phyloP scores from a whole-genome alignment of 2,329 filamentous ascomycete species.

The Phialocephala sp. region DNA sequence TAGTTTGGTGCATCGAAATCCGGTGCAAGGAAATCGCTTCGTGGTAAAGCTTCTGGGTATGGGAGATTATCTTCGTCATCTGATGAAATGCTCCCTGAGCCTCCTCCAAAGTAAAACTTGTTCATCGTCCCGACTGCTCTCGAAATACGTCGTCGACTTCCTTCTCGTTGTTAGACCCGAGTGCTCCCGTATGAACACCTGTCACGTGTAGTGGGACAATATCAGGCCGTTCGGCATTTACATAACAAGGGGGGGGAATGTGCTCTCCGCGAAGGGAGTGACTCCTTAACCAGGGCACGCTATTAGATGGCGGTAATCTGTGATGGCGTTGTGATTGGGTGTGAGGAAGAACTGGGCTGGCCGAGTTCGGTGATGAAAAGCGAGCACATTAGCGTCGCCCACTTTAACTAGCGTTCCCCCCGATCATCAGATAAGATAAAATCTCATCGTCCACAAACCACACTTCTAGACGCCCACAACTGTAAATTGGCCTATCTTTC shows the following conservation, averaged over 20 bases:
- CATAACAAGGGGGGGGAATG: slow-evolving; percentile 21
- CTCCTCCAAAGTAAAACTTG: slow-evolving; percentile 51
- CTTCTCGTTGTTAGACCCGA: neutral
- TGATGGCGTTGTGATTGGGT: slow-evolving; percentile 26
- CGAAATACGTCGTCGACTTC: neutral
- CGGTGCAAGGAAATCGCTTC: slow-evolving; percentile 78
- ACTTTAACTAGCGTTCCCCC: too few species aligned
- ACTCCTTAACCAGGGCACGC: slow-evolving; percentile 20
- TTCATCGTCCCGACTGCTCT: slow-evolving; percentile 45
- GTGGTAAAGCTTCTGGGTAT: slow-evolving; percentile 84
- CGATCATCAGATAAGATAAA: slow-evolving; percentile 11
- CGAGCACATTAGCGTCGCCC: neutral
- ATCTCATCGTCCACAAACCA: neutral
- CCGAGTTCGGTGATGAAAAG: neutral
- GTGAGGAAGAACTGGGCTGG: neutral
- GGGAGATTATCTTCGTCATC: slow-evolving; percentile 75
- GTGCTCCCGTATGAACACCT: neutral
- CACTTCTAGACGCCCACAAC: too few species aligned
- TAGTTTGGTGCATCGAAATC: slow-evolving; percentile 83
- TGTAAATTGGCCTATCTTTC: slow-evolving; percentile 1
- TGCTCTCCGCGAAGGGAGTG: slow-evolving; percentile 18
- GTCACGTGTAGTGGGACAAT: slow-evolving; percentile 19
- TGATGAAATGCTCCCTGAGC: slow-evolving; percentile 39
- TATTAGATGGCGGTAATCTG: slow-evolving; percentile 13
- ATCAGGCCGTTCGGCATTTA: slow-evolving; percentile 17